Evolutionary conservation across 2,329 filamentous ascomycete species (phyloP).

Genomic region (Fusarium sacchari): DNA sequence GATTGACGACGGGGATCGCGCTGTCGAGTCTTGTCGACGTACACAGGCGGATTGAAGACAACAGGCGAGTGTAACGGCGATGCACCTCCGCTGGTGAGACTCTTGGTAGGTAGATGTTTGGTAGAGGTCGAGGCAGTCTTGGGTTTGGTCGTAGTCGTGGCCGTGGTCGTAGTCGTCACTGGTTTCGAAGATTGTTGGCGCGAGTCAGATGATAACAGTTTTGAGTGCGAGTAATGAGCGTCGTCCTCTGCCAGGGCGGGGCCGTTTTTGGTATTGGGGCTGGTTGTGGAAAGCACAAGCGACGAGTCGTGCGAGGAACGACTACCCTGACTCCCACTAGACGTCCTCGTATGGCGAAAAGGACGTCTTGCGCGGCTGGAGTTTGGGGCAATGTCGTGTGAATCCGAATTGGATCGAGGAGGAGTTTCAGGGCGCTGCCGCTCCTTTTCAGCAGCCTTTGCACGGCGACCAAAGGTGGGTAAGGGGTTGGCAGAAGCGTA

Average conservation of each 20-base stretch:
- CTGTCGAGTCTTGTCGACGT: conserved; percentile 30
- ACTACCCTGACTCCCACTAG: conserved; percentile 43
- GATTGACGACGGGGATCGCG: conserved; percentile 40
- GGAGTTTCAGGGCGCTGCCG: conserved; percentile 38
- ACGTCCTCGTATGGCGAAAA: conserved; percentile 39
- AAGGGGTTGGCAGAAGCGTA: conserved; percentile 46
- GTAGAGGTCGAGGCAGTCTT: conserved; percentile 17
- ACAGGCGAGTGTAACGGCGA: conserved; percentile 23
- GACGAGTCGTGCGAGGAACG: conserved; percentile 44
- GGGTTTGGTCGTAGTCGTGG: conserved; percentile 11
- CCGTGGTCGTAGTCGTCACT: conserved; percentile 16
- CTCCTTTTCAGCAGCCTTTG: conserved; percentile 45
- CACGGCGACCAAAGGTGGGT: conserved; percentile 41
- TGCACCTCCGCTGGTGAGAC: background rate
- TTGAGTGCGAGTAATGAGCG: conserved; percentile 32
- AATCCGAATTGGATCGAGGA: conserved; percentile 31
- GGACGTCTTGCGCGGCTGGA: conserved; percentile 31
- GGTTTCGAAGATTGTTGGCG: conserved; percentile 26
- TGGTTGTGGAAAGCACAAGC: conserved; percentile 41
- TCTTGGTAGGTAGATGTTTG: conserved; percentile 27
- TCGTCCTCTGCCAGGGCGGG: conserved; percentile 43
- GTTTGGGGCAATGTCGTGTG: conserved; percentile 27
- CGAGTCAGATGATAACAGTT: conserved; percentile 40
- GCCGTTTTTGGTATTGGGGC: conserved; percentile 34
- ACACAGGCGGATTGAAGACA: conserved; percentile 37